Conservation (phyloP, 257 asterid genomes). For the Perilla frutescens region DNA sequence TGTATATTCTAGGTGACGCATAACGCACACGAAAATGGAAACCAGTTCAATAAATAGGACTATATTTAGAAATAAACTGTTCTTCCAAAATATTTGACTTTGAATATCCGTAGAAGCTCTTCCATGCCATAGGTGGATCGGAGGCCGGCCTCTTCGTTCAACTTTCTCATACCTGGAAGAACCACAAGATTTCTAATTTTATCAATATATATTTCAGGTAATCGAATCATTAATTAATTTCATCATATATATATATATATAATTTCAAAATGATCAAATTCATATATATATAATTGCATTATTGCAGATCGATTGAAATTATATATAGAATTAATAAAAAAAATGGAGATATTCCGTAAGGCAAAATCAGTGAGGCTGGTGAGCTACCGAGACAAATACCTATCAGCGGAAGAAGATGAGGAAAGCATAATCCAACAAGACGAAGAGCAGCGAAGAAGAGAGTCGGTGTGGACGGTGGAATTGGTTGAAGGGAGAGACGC, state of each 20-base stretch:
- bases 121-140: background rate
- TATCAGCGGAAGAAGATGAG: conserved; percentile 60
- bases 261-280: too few species aligned
- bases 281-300: too few species aligned
- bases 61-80: conserved; percentile 17
- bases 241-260: too few species aligned
- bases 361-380: conserved; percentile 58
- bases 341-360: conserved; percentile 63
- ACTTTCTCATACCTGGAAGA: background rate
- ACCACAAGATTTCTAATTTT: background rate
- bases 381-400: conserved; percentile 62
- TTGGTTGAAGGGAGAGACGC: conserved; percentile 44
- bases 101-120: conserved; percentile 19
- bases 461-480: conserved; percentile 62
- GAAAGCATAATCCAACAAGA: conserved; percentile 55
- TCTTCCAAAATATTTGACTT: background rate
- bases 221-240: too few species aligned
- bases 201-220: background rate
- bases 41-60: background rate
- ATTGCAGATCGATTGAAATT: too few species aligned
- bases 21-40: background rate
- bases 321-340: too few species aligned
- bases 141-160: background rate
- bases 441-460: conserved; percentile 44
- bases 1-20: background rate